These are phyloP conservation scores for Talaromyces funiculosus DNA, from an alignment of 2,329 filamentous ascomycete species.

Conservation along the genomic window DNA sequence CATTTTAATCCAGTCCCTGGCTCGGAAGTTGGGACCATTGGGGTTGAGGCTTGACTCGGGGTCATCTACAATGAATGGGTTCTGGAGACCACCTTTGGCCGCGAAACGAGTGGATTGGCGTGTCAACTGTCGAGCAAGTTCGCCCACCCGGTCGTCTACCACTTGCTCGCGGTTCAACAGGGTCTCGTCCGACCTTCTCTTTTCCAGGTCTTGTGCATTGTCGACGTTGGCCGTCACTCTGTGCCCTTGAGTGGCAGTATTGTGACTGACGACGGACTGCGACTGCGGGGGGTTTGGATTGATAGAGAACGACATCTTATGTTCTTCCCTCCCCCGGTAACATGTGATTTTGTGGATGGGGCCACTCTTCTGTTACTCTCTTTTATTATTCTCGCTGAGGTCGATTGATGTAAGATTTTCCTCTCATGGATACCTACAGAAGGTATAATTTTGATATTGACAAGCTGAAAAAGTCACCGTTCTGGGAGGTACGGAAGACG, in stretches of 20 bases:
- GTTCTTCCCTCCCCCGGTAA: neutral
- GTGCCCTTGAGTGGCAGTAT: neutral
- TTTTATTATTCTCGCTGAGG: neutral
- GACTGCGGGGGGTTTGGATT: slow-evolving; percentile 7
- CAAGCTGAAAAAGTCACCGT: neutral
- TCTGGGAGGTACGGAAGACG: neutral
- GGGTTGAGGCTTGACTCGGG: slow-evolving; percentile 38
- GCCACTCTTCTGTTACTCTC: neutral
- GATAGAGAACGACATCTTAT: slow-evolving; percentile 4
- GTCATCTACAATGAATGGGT: slow-evolving; percentile 32
- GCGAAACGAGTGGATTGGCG: slow-evolving; percentile 12
- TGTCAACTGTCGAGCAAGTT: slow-evolving; percentile 10
- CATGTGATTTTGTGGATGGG: neutral
- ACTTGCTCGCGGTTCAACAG: neutral
- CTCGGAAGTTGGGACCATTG: slow-evolving; percentile 36
- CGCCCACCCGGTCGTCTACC: neutral
- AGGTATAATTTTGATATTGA: neutral
- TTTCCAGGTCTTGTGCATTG: neutral
- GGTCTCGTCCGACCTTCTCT: slow-evolving; percentile 4
- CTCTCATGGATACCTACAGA: neutral
- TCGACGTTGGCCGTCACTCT: neutral
- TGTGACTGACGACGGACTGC: slow-evolving; percentile 8
- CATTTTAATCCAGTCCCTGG: slow-evolving; percentile 42
- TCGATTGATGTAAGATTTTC: neutral
- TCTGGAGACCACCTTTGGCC: slow-evolving; percentile 17